Evolutionary conservation across 805 yeast species (phyloP).

Genomic region (Grigorovia humatica): DNA sequence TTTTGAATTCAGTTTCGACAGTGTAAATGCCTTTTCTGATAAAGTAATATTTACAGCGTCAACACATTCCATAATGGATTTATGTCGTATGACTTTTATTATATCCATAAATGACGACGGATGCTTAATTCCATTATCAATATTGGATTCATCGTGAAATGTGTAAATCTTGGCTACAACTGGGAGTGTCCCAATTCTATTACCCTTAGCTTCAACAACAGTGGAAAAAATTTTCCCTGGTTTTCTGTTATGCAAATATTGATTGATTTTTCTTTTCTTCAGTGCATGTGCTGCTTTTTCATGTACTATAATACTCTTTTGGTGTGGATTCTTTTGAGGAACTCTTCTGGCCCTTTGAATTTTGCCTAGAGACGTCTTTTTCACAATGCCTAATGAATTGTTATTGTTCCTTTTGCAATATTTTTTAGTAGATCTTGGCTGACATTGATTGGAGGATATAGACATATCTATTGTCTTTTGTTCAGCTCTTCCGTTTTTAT

Average conservation of each 20-base stretch:
- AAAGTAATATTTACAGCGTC: conserved; percentile 11
- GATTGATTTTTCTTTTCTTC: conserved; percentile 3
- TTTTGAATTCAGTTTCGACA: conserved; percentile 13
- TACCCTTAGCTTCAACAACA: conserved; percentile 20
- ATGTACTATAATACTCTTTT: not conserved
- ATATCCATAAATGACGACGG: not conserved
- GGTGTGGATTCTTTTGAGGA: not conserved
- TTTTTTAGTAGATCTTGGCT: not conserved
- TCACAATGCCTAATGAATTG: not conserved
- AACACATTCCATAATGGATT: conserved; percentile 9
- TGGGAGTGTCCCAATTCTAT: conserved; percentile 9
- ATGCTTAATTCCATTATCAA: not conserved
- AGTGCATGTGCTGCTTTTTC: not conserved
- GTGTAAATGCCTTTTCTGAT: conserved; percentile 6
- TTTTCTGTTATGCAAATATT: conserved; percentile 9
- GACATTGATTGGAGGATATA: not conserved
- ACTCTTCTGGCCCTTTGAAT: not conserved
- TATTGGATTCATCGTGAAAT: not conserved
- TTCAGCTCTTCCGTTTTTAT: not conserved
- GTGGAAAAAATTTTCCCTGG: conserved; percentile 15
- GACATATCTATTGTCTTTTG: not conserved
- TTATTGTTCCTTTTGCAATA: not conserved
- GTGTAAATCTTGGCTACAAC: not conserved
- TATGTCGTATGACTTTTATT: conserved; percentile 10
- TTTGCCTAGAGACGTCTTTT: not conserved